Percentiles rank a stretch among this genome's conserved stretches.
Conservation (phyloP, 805 yeast genomes). For the Wickerhamiella cacticola region DNA sequence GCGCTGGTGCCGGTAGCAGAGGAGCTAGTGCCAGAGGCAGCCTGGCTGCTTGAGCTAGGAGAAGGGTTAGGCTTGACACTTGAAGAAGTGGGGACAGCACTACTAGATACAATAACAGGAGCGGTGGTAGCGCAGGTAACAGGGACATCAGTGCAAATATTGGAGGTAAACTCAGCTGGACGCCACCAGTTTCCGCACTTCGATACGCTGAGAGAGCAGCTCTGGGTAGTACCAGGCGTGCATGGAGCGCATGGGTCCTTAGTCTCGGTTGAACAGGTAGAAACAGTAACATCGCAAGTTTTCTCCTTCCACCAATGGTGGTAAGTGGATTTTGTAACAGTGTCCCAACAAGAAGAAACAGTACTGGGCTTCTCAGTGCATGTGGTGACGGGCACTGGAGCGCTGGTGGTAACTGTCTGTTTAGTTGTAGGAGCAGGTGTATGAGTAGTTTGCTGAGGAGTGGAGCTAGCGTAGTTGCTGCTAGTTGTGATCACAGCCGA, state of each 20-base stretch:
- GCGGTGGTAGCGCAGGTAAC: neutral
- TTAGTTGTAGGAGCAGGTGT: neutral
- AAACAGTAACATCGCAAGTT: neutral
- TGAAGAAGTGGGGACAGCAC: neutral
- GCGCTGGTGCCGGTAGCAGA: neutral
- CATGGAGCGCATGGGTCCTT: neutral
- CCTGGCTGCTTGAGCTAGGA: neutral
- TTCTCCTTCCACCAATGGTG: neutral
- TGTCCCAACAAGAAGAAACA: neutral
- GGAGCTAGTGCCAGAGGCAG: neutral
- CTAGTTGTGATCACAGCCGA: neutral
- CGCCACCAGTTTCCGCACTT: neutral
- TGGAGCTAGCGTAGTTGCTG: neutral
- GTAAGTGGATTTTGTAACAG: neutral
- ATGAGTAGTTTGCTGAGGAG: neutral
- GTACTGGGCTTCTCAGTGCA: neutral
- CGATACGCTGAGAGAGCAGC: slow-evolving; percentile 1
- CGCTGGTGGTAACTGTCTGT: neutral
- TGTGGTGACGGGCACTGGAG: neutral
- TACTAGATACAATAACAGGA: neutral
- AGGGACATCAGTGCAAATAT: neutral
- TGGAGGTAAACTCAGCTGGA: neutral
- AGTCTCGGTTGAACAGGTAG: slow-evolving; percentile 2
- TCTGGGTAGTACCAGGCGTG: neutral
- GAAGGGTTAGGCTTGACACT: neutral